Conservation (phyloP, 768 basidiomycete species). For the Gyrodon lividus region DNA sequence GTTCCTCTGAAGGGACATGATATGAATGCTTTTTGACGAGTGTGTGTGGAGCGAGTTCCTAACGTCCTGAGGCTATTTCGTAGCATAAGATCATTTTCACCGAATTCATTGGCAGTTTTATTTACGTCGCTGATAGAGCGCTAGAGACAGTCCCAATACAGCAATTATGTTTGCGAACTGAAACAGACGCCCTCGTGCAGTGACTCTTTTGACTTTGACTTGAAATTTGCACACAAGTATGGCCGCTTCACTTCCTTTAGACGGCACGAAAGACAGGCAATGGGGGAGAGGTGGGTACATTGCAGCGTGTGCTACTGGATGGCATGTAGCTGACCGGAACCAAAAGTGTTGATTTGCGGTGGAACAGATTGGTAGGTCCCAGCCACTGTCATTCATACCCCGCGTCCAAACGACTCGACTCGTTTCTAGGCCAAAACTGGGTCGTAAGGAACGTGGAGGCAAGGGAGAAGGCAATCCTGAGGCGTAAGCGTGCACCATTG, state of each 20-base stretch:
- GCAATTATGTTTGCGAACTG: slow-evolving; percentile 22
- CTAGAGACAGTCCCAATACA: slow-evolving; percentile 28
- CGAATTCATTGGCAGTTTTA: neutral
- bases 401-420: slow-evolving; percentile 8
- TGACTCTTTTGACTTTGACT: slow-evolving; percentile 17
- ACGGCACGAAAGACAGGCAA: slow-evolving; percentile 31
- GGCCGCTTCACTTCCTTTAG: slow-evolving; percentile 25
- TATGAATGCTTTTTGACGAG: neutral
- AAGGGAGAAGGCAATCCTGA: slow-evolving; percentile 41
- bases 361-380: slow-evolving; percentile 76
- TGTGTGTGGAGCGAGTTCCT: neutral
- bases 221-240: slow-evolving; percentile 30
- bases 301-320: slow-evolving; percentile 6
- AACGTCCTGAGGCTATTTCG: neutral
- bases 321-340: slow-evolving; percentile 13
- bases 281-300: slow-evolving; percentile 43
- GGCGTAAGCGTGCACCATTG: slow-evolving; percentile 24
- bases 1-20: slow-evolving; percentile 18
- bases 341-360: slow-evolving; percentile 76
- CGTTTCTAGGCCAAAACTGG: slow-evolving; percentile 64
- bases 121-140: slow-evolving; percentile 31
- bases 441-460: slow-evolving; percentile 67
- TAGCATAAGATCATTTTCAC: slow-evolving; percentile 1
- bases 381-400: slow-evolving; percentile 1
- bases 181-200: slow-evolving; percentile 14